Percentiles rank a stretch among this genome's conserved stretches.
These are phyloP conservation scores for Eucalyptus tenuipes DNA, from an alignment of 345 rosid species.

Conservation along the genomic window DNA sequence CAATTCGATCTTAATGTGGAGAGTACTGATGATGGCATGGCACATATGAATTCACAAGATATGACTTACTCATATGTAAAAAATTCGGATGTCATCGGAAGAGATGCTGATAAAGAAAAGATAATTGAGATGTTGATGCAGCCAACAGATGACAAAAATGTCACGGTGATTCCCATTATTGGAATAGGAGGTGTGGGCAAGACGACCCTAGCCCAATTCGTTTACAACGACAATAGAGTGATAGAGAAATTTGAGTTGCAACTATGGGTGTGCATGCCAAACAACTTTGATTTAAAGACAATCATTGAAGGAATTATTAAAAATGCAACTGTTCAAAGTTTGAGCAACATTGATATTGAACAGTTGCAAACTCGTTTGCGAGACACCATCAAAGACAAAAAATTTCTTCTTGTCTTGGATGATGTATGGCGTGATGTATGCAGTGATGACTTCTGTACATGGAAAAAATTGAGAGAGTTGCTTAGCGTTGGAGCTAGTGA, in stretches of 20 bases:
- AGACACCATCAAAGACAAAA: neutral
- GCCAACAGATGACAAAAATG: neutral
- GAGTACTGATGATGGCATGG: neutral
- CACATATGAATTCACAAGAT: neutral
- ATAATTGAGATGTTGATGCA: neutral
- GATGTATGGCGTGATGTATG: neutral
- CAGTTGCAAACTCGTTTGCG: accelerated
- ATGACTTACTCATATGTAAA: neutral
- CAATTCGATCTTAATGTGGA: neutral
- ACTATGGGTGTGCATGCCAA: neutral
- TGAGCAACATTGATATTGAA: neutral
- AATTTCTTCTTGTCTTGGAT: neutral
- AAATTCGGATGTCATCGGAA: neutral
- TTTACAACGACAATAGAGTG: accelerated
- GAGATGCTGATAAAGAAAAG: neutral
- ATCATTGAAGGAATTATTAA: accelerated
- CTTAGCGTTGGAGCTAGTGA: neutral
- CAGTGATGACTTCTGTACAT: neutral
- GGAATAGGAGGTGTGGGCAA: neutral
- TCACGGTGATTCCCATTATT: neutral
- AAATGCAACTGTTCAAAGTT: accelerated
- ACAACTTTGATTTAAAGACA: neutral
- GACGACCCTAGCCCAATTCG: neutral
- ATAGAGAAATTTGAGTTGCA: neutral
- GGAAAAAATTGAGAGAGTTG: neutral